These are phyloP conservation scores for Pelagophyceae sp. DNA, from an alignment of 352 stramenopile species.

Conservation along the genomic window DNA sequence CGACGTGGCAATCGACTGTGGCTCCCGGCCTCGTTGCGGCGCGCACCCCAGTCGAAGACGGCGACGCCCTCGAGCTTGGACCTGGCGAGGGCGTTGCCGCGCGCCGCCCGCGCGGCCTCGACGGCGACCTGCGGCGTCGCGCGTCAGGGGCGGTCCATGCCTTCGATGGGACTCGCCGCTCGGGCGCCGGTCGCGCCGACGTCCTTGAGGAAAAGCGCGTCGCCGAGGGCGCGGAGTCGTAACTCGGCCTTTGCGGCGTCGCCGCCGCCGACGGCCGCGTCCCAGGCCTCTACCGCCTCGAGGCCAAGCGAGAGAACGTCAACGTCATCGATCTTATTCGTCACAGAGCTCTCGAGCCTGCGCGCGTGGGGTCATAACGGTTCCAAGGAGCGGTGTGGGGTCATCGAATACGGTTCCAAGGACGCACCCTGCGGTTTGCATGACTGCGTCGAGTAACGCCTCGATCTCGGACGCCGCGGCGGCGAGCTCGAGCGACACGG, in stretches of 20 bases:
- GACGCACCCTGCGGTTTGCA: not conserved
- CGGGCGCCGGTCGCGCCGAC: slow-evolving; percentile 17
- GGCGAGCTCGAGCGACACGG: not conserved
- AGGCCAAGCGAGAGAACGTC: slow-evolving; percentile 14
- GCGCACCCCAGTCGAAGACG: not conserved
- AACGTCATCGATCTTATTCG: slow-evolving; percentile 11
- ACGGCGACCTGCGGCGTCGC: too few species aligned
- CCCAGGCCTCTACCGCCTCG: not conserved
- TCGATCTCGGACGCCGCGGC: not conserved
- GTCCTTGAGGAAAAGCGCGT: not conserved
- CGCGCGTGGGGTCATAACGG: too few species aligned
- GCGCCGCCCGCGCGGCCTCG: not conserved
- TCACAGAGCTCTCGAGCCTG: not conserved
- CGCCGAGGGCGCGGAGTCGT: not conserved
- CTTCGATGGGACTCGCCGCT: too few species aligned
- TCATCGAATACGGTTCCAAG: too few species aligned
- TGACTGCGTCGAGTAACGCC: slow-evolving; percentile 12
- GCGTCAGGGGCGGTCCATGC: too few species aligned
- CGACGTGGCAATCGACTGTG: too few species aligned
- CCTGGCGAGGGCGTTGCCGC: not conserved
- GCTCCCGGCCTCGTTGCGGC: not conserved
- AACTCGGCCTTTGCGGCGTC: not conserved
- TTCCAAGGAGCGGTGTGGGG: too few species aligned
- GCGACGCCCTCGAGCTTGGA: not conserved
- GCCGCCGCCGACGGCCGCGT: not conserved